Base-by-base conservation (phyloP, 306 rosid species). In the Lagenaria siceraria region DNA sequence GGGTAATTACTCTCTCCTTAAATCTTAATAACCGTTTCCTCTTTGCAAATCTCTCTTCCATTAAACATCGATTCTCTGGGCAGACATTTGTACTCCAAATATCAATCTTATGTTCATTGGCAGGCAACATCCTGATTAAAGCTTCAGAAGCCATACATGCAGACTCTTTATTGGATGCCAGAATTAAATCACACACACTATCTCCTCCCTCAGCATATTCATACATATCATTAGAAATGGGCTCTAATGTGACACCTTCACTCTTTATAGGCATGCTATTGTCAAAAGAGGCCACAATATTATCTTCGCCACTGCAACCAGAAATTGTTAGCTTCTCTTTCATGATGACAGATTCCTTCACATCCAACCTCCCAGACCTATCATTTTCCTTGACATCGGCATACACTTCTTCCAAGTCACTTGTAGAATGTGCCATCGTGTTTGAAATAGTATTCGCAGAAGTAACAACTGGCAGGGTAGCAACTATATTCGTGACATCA, bases 1-100 rank as follows among this genome's bases (percentile, higher is more conserved):
- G 84, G 51, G 96, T 81, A 63, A 87, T 19, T 56, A 87, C 97
- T 81, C 89, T 87, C 88, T 92, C 99, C 88, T 89, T 91, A 74
- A 96, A 88, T 83, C 82, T 92, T 64, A 86, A 81, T 75, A 80
- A 79, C 77, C 48, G 84, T 83, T 85, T 90, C 72, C 87, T 90
- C 90, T 55, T 78, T 3, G 78, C 85, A 82, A 90, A 85, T 70
- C 85, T 96, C 82, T 87, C 91, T 85, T 79, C 79, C 62, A 90
- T 58, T 17, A 27, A 78, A 48, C 75, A 24, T 56, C 74, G 80
- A 82, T 46, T 52, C 79, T 75, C 70, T 79, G 74, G 38, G 78
- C 68, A 71, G 63, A 75, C 81, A 68, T 81, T 43, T 63, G 80
- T 65, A 73, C 78, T 85, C 52, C 64, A 68, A 36, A 80, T 51